Evolutionary conservation across 2,329 filamentous ascomycete genomes (phyloP), one percentile per base, ranked within the genome.

Genomic region (Apiospora koreana): DNA sequence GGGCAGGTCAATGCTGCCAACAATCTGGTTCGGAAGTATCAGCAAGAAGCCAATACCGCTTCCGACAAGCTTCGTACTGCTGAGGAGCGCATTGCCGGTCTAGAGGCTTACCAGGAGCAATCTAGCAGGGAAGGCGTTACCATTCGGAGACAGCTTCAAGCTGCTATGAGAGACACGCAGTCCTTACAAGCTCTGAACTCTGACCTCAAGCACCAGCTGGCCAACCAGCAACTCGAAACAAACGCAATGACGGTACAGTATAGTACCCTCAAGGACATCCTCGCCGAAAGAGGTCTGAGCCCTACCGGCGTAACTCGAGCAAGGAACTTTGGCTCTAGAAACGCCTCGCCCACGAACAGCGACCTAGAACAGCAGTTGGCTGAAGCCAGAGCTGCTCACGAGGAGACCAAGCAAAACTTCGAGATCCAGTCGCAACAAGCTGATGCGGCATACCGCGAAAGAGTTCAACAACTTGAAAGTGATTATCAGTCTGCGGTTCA

Each of bases 401-500:
- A 98, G 72, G 95, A 98, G 78, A 90, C 94, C 65, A 96, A 93
- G 79, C 84, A 89, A 70, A 87, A 87, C 3, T 94, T 94, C 73
- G 93, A 96, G 72, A 86, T 88, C 45, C 93, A 95, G 69, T 91
- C 94, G 71, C 92, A 96, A 75, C 94, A 97, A 77, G 92, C 94
- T n/a, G 95, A 97, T 79, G 88, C 90, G 69, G 89, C 93, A 65
- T 98, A 97, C 83, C 93, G 95, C 72, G 95, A 98, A 80, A 98
- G 98, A 81, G 87, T 99, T 68, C 89, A 94, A 71, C 95, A 97
- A 79, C 89, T 99, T 42, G 95, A 98, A 82, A 97, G 95, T 79
- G 96, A 99, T 80, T 98, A 99, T 80, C 94, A 98, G 81, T 97
- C 96, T 54, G 95, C 96, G 21, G 95, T 98, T 67, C 96, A 98